Conservation (phyloP, 352 stramenopile genomes). For the Phytophthora colocasiae region DNA sequence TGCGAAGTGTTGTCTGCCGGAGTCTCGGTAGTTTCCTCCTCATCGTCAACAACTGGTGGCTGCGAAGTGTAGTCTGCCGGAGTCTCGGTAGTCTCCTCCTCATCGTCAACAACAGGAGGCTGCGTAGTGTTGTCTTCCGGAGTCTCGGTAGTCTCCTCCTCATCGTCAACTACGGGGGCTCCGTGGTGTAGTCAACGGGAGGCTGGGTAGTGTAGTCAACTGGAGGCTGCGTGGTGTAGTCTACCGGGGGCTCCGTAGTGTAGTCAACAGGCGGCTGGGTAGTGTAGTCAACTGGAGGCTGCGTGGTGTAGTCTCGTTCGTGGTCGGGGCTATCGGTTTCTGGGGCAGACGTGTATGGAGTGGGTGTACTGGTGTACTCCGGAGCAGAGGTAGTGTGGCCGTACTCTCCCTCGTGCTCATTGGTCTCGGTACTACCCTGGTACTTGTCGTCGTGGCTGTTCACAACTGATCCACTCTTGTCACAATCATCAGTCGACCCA, state of each 20-base stretch:
- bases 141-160: not conserved
- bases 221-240: no score
- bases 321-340: not conserved
- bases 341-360: not conserved
- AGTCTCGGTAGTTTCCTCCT: not conserved
- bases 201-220: no score
- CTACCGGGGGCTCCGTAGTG: no score
- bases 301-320: no score
- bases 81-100: not conserved
- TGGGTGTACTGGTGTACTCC: not conserved
- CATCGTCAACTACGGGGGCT: no score
- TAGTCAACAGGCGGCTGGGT: no score
- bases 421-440: not conserved
- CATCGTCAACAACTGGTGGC: not conserved
- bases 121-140: not conserved
- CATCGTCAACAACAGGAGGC: not conserved
- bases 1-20: not conserved
- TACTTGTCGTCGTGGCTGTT: conserved; percentile 6
- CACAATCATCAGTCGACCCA: conserved; percentile 2
- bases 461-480: not conserved
- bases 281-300: no score
- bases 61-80: not conserved
- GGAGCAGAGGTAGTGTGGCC: conserved; percentile 6
- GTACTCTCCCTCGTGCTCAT: not conserved
- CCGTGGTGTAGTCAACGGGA: no score